Base-by-base conservation (phyloP, 2,329 filamentous ascomycete genomes). In the Diaporthe citrichinensis region DNA sequence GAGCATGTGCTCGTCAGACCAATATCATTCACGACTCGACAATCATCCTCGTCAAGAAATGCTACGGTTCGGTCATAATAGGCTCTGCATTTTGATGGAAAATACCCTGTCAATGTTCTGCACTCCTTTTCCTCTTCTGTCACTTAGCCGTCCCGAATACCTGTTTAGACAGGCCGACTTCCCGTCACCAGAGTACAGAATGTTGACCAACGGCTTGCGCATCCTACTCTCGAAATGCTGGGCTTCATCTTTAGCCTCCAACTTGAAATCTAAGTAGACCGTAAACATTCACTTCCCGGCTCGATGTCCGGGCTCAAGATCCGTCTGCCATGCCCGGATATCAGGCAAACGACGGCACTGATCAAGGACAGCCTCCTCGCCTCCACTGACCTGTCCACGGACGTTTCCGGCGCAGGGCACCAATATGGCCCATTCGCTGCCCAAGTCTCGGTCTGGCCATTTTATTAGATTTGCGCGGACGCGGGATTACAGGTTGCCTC, bases 11-110 rank as follows among this genome's bases (percentile, higher is more conserved):
- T 51, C 1, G 4, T 6, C 14, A 0, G 14, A 9, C 14, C 25
- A 46, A 2, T 46, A 23, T 12, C 15, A 53, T 39, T n/a, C 44
- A 28, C n/a, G n/a, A n/a, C n/a, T n/a, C n/a, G n/a, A n/a, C n/a
- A n/a, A n/a, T n/a, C n/a, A n/a, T n/a, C n/a, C n/a, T n/a, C n/a
- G n/a, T n/a, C n/a, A n/a, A n/a, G n/a, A n/a, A n/a, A n/a, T n/a
- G 7, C n/a, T 28, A 12, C 14, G 17, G n/a, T 0, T 25, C 15
- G 7, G 12, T 3, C 9, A 41, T 39, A 9, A 23, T 0, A 17
- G 25, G 25, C 20, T 14, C 23, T 20, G 20, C 14, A 3, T 5
- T 5, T 7, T 25, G 8, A 1, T 9, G 0, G 10, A 34, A 2
- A 39, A 8, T 28, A 8, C 1, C 46, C 9, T 23, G n/a, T 9